Evolutionary conservation across 768 basidiomycete species (phyloP).

Genomic region (Gloeostereum incarnatum): DNA sequence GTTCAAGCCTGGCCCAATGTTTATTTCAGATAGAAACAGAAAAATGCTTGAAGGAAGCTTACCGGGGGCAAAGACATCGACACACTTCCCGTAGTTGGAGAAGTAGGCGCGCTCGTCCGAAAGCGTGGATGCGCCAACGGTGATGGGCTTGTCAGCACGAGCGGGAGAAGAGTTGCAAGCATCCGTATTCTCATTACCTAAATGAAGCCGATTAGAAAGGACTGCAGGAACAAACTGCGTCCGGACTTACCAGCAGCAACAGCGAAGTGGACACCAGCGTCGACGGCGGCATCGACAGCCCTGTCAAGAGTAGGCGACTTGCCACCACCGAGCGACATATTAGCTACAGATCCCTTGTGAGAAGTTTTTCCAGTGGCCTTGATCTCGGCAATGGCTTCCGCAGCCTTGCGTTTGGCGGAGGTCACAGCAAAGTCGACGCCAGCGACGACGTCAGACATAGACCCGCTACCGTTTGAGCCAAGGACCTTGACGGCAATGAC

Average conservation of each 20-base stretch:
- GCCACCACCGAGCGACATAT: constrained; percentile 97
- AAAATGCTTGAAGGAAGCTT: constrained; percentile 8
- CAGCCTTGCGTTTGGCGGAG: constrained; percentile 41
- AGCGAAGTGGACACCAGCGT: constrained; percentile 84
- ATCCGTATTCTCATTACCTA: constrained; percentile 77
- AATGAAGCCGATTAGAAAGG: constrained; percentile 3
- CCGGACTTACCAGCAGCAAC: constrained; percentile 78
- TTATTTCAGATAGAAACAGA: constrained; percentile 2
- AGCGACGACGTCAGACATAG: constrained; percentile 88
- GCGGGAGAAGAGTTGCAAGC: constrained; percentile 94
- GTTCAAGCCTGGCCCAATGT: constrained; percentile 48
- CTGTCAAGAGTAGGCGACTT: constrained; percentile 80
- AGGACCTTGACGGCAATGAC: constrained; percentile 90
- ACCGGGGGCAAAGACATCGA: constrained; percentile 90
- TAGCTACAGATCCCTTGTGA: constrained; percentile 93
- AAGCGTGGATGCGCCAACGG: constrained; percentile 87
- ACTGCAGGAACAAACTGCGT: neutral
- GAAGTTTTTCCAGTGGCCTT: constrained; percentile 65
- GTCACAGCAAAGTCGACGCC: constrained; percentile 79
- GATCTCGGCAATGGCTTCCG: constrained; percentile 55
- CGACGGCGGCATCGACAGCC: constrained; percentile 80
- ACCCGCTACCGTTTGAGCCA: constrained; percentile 89
- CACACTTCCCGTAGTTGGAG: constrained; percentile 87
- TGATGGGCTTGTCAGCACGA: constrained; percentile 79
- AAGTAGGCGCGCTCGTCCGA: constrained; percentile 81